Percentiles rank a stretch among this genome's conserved stretches.
These are phyloP conservation scores for Rhizoclosmatium sp. DNA, from an alignment of 192 early-diverging fungal species.

Conservation along the genomic window DNA sequence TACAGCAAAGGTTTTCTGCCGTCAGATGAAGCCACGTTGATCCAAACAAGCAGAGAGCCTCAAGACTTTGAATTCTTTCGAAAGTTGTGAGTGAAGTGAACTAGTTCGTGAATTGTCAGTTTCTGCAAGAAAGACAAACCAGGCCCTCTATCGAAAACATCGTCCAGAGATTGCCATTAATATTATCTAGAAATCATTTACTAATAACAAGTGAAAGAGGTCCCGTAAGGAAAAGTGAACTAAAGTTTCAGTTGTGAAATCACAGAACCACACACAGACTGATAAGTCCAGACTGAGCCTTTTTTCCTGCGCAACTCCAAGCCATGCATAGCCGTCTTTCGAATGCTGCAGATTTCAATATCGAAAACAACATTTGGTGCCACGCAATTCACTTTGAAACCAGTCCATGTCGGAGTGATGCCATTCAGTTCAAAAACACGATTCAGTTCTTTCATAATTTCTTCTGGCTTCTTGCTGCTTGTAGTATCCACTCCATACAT, in stretches of 20 bases:
- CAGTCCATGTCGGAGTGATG: slow-evolving; percentile 29
- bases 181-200: not conserved
- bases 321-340: slow-evolving; percentile 51
- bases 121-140: too few relatives aligned
- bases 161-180: too few relatives aligned
- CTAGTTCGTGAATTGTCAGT: too few relatives aligned
- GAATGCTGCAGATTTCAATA: slow-evolving; percentile 54
- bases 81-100: too few relatives aligned
- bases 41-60: too few relatives aligned
- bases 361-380: slow-evolving; percentile 39
- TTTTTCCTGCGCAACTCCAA: slow-evolving; percentile 53
- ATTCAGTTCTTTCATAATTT: slow-evolving; percentile 49
- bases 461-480: slow-evolving; percentile 46
- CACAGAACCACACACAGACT: slow-evolving; percentile 48
- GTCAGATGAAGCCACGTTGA: too few relatives aligned
- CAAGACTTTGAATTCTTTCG: too few relatives aligned
- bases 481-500: slow-evolving; percentile 56
- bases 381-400: slow-evolving; percentile 43
- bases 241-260: slow-evolving; percentile 53
- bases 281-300: slow-evolving; percentile 52
- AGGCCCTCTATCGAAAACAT: too few relatives aligned
- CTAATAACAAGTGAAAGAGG: not conserved
- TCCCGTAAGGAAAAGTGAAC: not conserved
- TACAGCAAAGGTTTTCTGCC: too few relatives aligned
- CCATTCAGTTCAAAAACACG: slow-evolving; percentile 42